Conservation (phyloP, 345 rosid species). For the Melaleuca alternifolia region DNA sequence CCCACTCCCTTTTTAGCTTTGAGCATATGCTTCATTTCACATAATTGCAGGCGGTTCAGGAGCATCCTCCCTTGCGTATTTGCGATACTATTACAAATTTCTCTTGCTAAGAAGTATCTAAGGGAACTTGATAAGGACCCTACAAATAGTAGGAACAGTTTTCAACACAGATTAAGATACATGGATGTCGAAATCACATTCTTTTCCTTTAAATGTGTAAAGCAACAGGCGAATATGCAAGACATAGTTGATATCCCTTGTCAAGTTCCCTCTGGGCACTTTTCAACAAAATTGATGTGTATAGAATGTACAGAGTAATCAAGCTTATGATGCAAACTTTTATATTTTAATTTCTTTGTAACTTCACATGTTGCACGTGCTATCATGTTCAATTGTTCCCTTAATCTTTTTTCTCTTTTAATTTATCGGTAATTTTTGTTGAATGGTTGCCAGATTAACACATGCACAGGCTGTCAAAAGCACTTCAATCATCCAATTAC, state of each 20-base stretch:
- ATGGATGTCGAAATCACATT: background rate
- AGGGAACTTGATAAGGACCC: background rate
- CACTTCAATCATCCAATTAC: background rate
- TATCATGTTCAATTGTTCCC: background rate
- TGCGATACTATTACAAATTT: background rate
- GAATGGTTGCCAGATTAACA: background rate
- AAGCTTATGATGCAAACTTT: background rate
- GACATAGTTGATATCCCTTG: background rate
- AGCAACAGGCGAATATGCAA: background rate
- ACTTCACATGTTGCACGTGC: background rate
- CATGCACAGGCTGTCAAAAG: background rate
- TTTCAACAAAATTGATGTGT: background rate
- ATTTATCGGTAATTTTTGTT: background rate
- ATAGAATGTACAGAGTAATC: background rate
- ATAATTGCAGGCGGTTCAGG: background rate
- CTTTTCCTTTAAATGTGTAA: background rate
- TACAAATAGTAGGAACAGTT: background rate
- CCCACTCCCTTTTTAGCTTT: background rate
- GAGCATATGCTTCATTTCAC: background rate
- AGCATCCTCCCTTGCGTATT: background rate
- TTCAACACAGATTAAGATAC: background rate
- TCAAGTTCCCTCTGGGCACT: background rate
- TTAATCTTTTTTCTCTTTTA: background rate
- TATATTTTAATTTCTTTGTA: background rate
- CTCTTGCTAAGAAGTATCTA: background rate